Percentiles rank a stretch among this genome's conserved stretches.
These are phyloP conservation scores for Pleurozium schreberi DNA, from an alignment of 225 moss, liverwort and hornwort genomes.

Conservation along the genomic window DNA sequence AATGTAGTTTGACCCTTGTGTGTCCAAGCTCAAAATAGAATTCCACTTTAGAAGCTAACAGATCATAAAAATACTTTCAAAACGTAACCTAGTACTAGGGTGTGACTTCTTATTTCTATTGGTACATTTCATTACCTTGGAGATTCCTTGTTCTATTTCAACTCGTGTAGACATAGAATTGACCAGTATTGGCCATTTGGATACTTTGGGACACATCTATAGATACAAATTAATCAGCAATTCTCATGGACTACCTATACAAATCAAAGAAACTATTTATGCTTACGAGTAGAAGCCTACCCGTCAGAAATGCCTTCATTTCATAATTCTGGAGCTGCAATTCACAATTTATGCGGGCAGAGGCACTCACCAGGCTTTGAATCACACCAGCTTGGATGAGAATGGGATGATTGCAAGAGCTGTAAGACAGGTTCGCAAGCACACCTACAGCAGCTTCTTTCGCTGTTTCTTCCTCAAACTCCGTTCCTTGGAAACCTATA, in stretches of 20 bases:
- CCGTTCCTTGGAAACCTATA: slow-evolving; percentile 38
- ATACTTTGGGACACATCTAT: not conserved
- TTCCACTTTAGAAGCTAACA: not conserved
- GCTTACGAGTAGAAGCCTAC: not conserved
- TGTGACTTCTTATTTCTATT: not conserved
- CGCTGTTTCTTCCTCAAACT: slow-evolving; percentile 31
- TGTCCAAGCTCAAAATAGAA: not conserved
- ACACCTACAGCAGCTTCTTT: slow-evolving; percentile 81
- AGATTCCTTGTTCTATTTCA: not conserved
- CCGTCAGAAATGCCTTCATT: not conserved
- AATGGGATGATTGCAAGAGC: slow-evolving; percentile 31
- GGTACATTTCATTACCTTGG: not conserved
- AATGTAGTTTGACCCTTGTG: not conserved
- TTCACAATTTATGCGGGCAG: not conserved
- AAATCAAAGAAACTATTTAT: not conserved
- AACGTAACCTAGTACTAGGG: not conserved
- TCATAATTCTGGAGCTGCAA: not conserved
- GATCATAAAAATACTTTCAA: not conserved
- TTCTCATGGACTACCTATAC: not conserved
- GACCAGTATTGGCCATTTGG: not conserved
- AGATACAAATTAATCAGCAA: not conserved
- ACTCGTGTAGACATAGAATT: not conserved
- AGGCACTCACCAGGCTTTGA: slow-evolving; percentile 48
- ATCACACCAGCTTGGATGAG: slow-evolving; percentile 59
- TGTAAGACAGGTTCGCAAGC: slow-evolving; percentile 56